Evolutionary conservation across 768 basidiomycete genomes (phyloP).

Genomic region (Psilocybe cubensis): DNA sequence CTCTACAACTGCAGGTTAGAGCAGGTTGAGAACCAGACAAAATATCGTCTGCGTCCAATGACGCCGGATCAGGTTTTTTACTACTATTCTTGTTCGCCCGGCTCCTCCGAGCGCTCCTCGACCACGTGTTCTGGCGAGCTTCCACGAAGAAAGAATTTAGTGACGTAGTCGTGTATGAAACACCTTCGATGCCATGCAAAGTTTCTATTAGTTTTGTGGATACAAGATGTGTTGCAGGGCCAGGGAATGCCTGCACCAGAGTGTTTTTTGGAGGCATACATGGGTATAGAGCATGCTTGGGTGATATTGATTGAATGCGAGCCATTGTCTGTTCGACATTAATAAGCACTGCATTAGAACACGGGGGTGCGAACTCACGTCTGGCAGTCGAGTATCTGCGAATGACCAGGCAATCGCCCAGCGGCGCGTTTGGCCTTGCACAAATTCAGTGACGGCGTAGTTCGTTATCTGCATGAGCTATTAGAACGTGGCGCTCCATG

Average conservation of each 20-base stretch:
- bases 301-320: slow-evolving; percentile 29
- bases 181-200: slow-evolving; percentile 36
- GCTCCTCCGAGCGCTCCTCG: slow-evolving; percentile 52
- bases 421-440: slow-evolving; percentile 87
- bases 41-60: background rate
- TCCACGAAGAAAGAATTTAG: slow-evolving; percentile 20
- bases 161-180: background rate
- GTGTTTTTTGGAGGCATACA: slow-evolving; percentile 64
- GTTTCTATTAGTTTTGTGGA: slow-evolving; percentile 27
- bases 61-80: background rate
- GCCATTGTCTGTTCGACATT: slow-evolving; percentile 29
- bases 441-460: slow-evolving; percentile 83
- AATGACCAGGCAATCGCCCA: slow-evolving; percentile 95
- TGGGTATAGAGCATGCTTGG: slow-evolving; percentile 46
- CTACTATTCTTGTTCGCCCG: background rate
- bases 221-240: background rate
- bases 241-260: slow-evolving; percentile 24
- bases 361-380: slow-evolving; percentile 55
- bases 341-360: background rate
- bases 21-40: slow-evolving; percentile 9
- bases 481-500: background rate
- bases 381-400: slow-evolving; percentile 63
- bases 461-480: slow-evolving; percentile 68
- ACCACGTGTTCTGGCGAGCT: slow-evolving; percentile 50
- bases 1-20: slow-evolving; percentile 25